These are phyloP conservation scores for Colletotrichum sp. DNA, from an alignment of 2,329 filamentous ascomycete species.

Conservation along the genomic window DNA sequence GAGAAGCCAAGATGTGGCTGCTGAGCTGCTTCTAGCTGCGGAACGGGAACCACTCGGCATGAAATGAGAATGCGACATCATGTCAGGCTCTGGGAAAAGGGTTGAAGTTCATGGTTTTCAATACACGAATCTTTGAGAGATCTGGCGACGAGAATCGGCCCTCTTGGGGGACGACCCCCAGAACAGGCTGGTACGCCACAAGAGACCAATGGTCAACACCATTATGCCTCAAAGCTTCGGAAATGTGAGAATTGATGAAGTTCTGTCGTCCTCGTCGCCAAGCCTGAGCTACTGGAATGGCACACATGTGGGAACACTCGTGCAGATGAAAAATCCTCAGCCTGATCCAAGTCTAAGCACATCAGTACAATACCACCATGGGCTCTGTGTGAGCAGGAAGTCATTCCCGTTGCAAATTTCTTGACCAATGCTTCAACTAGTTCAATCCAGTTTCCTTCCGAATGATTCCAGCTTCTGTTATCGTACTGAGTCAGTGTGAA, in stretches of 20 bases:
- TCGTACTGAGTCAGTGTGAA: too few species aligned
- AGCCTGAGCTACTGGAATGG: too few species aligned
- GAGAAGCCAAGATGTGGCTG: not conserved
- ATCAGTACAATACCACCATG: too few species aligned
- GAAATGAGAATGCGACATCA: not conserved
- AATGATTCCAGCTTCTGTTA: too few species aligned
- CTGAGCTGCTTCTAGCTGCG: not conserved
- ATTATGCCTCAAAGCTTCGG: too few species aligned
- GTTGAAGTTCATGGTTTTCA: rapidly evolving
- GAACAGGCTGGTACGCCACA: too few species aligned
- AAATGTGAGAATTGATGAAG: too few species aligned
- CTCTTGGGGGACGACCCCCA: not conserved
- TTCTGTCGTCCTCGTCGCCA: too few species aligned
- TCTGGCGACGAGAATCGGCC: not conserved
- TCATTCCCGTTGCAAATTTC: rapidly evolving
- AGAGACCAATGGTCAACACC: too few species aligned
- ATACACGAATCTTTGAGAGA: rapidly evolving
- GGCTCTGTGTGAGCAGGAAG: rapidly evolving
- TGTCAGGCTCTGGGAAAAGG: not conserved
- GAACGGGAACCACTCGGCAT: too few species aligned
- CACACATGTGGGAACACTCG: rapidly evolving
- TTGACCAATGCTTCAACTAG: rapidly evolving
- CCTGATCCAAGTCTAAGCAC: too few species aligned
- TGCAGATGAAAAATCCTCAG: too few species aligned
- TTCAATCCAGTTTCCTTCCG: rapidly evolving